phyloP scores from a whole-genome alignment of 2,329 filamentous ascomycete species.

The Ophiostoma sp. region DNA sequence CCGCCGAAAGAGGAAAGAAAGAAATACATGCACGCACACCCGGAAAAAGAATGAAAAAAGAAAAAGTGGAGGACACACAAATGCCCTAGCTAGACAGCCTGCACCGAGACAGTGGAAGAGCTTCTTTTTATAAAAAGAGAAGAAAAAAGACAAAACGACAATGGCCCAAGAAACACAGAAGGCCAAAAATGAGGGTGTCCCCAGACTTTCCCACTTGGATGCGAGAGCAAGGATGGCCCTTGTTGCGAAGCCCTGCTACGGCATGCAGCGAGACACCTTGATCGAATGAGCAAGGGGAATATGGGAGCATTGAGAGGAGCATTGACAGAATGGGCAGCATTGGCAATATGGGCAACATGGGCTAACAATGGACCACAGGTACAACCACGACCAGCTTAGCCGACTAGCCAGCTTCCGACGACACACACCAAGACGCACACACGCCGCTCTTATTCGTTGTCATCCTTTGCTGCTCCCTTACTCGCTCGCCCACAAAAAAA shows the following conservation, averaged over 20 bases:
- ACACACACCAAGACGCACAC: neutral
- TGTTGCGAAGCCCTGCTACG: constrained; percentile 4
- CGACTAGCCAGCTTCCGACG: constrained; percentile 6
- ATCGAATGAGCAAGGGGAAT: neutral
- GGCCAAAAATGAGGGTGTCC: neutral
- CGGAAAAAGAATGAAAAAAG: neutral
- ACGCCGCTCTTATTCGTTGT: neutral
- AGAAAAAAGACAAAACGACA: neutral
- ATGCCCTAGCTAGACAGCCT: neutral
- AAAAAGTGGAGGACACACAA: constrained; percentile 9
- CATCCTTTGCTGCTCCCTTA: neutral
- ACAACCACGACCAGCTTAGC: neutral
- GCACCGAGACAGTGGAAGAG: neutral
- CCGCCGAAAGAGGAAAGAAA: constrained; percentile 9
- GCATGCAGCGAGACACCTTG: constrained; percentile 15
- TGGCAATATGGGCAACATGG: neutral
- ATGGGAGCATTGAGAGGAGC: neutral
- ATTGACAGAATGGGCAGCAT: neutral
- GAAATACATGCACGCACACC: neutral
- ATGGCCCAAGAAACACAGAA: neutral
- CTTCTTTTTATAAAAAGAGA: neutral
- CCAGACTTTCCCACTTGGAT: neutral
- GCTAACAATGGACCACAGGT: constrained; percentile 11
- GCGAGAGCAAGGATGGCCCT: constrained; percentile 17
- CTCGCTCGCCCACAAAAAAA: neutral